Base-by-base conservation (phyloP, 2,329 filamentous ascomycete genomes). In the Exophiala sp. region DNA sequence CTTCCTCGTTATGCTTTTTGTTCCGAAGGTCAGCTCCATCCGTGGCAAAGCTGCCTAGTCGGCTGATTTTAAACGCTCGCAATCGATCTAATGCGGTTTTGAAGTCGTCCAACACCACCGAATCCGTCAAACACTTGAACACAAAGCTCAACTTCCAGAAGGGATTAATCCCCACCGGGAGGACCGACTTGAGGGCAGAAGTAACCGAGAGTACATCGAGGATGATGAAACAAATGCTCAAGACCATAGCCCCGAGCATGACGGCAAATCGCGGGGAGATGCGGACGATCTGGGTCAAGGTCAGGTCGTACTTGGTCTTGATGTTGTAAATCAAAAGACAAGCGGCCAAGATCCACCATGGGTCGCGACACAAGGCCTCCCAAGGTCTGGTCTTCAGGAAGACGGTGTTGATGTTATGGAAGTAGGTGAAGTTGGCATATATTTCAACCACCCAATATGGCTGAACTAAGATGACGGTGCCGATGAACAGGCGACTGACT, bases 181-280 rank as follows among this genome's bases (percentile, higher is more conserved):
- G 58, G 8, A 56, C 51, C 6, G 58, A 61, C 4, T 60, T 60
- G 19, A 81, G 69, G 0, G 69, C 74, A 2, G 68, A 66, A 0
- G 79, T 78, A 0, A 83, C 81, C 8, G 78, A 76, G 13, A 79
- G 69, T 10, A 82, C 74, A 59, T 85, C 82, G 47, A 82, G 62
- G 16, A 82, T 60, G 47, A 83, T 78, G 61, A 84, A 84, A 21
- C 73, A 62, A 35, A 84, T 73, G 34, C 76, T 79, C 34, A 84
- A 61, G 21, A 76, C 62, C 81, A 85, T 85, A 29, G 79, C 73
- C 1, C 69, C 65, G 1, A 85, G 66, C 68, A 85, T 75, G 40
- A 85, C 70, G 10, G 75, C 80, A 56, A 85, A 85, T 2, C 81
- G 79, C 1, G 81, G 81, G 1, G 79, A 82, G 5, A 81, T 75